phyloP scores from a whole-genome alignment of 805 yeast genomes.

The Torulaspora indica region DNA sequence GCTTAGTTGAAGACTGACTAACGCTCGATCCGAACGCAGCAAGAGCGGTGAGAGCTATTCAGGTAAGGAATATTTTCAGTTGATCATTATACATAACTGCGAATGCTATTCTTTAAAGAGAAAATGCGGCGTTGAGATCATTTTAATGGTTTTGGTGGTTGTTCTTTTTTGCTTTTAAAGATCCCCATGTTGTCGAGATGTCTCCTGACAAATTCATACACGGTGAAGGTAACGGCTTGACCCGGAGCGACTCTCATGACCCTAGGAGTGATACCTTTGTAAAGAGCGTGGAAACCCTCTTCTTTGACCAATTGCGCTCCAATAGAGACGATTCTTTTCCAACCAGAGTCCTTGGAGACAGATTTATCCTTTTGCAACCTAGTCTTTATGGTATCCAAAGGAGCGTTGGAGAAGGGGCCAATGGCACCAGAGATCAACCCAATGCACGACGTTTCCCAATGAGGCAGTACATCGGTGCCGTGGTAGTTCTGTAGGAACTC shows the following conservation, averaged over 20 bases:
- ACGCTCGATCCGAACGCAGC: too few relatives aligned
- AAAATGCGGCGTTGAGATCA: conserved; percentile 2
- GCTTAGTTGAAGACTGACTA: not conserved
- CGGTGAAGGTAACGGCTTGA: conserved; percentile 97
- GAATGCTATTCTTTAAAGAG: conserved; percentile 1
- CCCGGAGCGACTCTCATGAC: conserved; percentile 99
- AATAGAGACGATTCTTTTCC: conserved; percentile 75
- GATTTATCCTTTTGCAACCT: conserved; percentile 89
- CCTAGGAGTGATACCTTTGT: conserved; percentile 97
- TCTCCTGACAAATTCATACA: conserved; percentile 81
- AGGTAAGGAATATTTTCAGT: conserved; percentile 4
- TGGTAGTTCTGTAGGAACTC: conserved; percentile 63
- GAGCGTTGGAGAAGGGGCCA: conserved; percentile 97
- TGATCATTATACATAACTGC: conserved; percentile 5
- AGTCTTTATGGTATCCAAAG: conserved; percentile 94
- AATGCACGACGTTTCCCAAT: conserved; percentile 89
- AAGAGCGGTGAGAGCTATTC: too few relatives aligned
- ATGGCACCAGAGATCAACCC: conserved; percentile 94
- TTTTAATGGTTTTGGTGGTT: conserved; percentile 13
- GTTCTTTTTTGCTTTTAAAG: conserved; percentile 16
- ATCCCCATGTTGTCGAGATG: conserved; percentile 45
- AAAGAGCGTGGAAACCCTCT: conserved; percentile 84
- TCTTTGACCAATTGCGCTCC: conserved; percentile 76
- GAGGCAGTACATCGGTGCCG: conserved; percentile 57
- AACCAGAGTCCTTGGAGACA: conserved; percentile 59